Base-by-base conservation (phyloP, 305 asterid genomes). In the Fraxinus greggii region DNA sequence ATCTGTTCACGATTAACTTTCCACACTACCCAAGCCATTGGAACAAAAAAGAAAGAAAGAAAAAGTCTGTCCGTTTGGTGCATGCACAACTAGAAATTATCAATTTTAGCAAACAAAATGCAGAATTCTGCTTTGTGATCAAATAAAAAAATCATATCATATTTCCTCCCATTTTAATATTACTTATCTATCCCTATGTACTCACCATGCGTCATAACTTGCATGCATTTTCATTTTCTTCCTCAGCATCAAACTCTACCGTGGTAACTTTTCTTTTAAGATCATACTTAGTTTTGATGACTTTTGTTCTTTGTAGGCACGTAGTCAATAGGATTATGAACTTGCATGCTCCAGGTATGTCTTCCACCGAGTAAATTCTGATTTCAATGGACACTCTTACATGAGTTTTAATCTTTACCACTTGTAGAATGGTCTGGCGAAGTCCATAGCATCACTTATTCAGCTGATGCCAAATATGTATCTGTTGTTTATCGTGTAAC, bases 341-440 rank as follows among this genome's bases (percentile, higher is more conserved):
- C 90, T 83, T 95, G 82, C 97, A 93, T 72, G 94, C 98, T 85
- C 93, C 97, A 81, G 98, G 98, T 93, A 87, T 79, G 86, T 31
- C 21, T 77, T 56, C 29, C 13, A 42, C 23, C 29, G 73, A 78
- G 72, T 69, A 2, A 82, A 54, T 42, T 79, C 5, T 85, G 77
- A 78, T 72, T 54, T 78, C 79, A 40, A n/a, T 28, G 72, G 67
- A 17, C 73, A 33, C 24, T 51, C 9, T 63, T 29, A 33, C 3
- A 21, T 61, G 67, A 21, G 42, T 77, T 28, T 4, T 42, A 74
- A 80, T 77, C 61, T 75, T 85, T 81, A 19, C 29, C 81, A 31
- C 80, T 77, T 85, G 82, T 82, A 95, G 98, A 93, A 91, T 95
- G 98, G 98, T 92, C 98, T 42, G 98, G 97, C n/a, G 97, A 95